Evolutionary conservation across 2,329 filamentous ascomycete genomes (phyloP), one percentile per base, ranked within the genome.

Genomic region (Cercospora zeina): DNA sequence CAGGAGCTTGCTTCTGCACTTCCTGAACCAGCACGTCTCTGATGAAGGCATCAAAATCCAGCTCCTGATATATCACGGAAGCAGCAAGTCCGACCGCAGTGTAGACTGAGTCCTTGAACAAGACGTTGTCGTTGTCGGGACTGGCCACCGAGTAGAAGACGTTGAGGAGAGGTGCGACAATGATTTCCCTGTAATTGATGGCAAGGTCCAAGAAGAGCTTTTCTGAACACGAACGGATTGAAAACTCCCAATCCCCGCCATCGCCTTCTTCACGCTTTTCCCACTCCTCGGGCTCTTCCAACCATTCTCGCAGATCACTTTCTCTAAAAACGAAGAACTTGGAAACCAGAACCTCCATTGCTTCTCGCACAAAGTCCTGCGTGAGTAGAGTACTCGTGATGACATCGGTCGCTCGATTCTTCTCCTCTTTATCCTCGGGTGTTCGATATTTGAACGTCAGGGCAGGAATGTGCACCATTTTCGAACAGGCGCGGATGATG

Each of bases 251-350:
- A 1, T 89, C 90, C 68, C 91, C 90, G 36, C 89, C 87, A 62
- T 90, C 86, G 63, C 88, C 89, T 71, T 96, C 91, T 78, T 97
- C 92, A 70, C 89, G 87, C 67, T 90, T 88, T 75, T 97, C 93
- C 93, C 95, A 99, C 58, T 96, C 92, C 74, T 99, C 91, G 0
- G 93, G 91, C 62, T 96, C 92, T 72, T 96, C 89, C 54, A 96
- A 89, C 95, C 95, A 99, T 62, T 91, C 89, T 65, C 91, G 87
- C 0, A 97, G 83, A 75, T 99, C 95, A 56, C 87, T 86, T 62
- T 89, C 85, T 34, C 91, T 86, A 75, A 97, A 95, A 37, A 95
- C 84, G 73, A 99, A 95, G 68, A 96, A 91, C 69, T 89, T 88
- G 0, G 89, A 91, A 56, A 99, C 90, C 60, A 96, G 86, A 11